Conservation (phyloP, 768 basidiomycete genomes). For the Phlebiopsis gigantea region DNA sequence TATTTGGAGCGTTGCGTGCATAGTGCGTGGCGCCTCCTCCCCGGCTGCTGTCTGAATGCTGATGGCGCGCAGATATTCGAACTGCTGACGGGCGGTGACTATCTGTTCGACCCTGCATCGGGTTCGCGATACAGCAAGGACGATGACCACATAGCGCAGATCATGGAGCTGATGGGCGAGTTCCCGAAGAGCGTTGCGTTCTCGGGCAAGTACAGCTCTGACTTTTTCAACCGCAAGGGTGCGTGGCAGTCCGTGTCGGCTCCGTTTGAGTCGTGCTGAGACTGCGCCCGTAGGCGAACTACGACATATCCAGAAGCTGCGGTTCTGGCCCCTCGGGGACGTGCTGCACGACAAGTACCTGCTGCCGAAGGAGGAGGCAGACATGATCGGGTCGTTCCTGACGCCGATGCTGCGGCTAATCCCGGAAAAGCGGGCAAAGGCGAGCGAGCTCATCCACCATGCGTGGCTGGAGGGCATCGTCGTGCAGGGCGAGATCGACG, state of each 20-base stretch:
- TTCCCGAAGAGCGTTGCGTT: slow-evolving; percentile 80
- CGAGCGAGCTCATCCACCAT: slow-evolving; percentile 81
- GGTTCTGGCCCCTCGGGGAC: slow-evolving; percentile 81
- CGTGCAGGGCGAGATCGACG: slow-evolving; percentile 88
- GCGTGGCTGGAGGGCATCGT: slow-evolving; percentile 81
- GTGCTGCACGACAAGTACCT: slow-evolving; percentile 95
- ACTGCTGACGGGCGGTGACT: slow-evolving; percentile 93
- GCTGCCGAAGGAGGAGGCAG: slow-evolving; percentile 79
- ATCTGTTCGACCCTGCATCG: slow-evolving; percentile 95
- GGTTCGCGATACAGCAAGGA: slow-evolving; percentile 95
- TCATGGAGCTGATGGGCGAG: slow-evolving; percentile 93
- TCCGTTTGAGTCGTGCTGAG: neutral
- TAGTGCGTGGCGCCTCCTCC: slow-evolving; percentile 51
- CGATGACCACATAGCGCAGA: slow-evolving; percentile 96
- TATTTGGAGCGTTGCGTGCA: slow-evolving; percentile 93
- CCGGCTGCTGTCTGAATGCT: neutral
- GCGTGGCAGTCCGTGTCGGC: slow-evolving; percentile 15
- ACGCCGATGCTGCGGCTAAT: slow-evolving; percentile 86
- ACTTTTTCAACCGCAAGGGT: slow-evolving; percentile 98
- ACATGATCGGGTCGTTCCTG: slow-evolving; percentile 74
- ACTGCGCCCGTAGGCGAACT: slow-evolving; percentile 57
- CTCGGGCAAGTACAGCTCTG: slow-evolving; percentile 86
- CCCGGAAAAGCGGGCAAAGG: slow-evolving; percentile 85
- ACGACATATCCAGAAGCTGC: slow-evolving; percentile 89
- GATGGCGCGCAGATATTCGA: slow-evolving; percentile 70